Conservation (phyloP, 148 eudicot genomes). For the Spergularia bocconei region DNA sequence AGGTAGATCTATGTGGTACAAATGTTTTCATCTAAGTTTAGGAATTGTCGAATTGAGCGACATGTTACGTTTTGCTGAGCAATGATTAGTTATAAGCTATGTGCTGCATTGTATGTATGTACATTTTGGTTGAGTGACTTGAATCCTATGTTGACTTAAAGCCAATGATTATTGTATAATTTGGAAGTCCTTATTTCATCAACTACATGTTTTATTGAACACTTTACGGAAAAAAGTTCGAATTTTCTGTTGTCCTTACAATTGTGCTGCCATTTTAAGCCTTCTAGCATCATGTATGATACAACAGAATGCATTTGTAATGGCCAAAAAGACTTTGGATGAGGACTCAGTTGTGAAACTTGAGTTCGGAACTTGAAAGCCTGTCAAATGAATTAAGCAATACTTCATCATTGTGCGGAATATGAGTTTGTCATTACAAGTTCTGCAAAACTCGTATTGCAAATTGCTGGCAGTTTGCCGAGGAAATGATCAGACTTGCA, state of each 20-base stretch:
- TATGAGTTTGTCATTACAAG: not conserved
- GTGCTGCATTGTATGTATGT: conserved; percentile 3
- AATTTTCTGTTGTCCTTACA: too few species aligned
- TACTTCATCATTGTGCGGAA: too few species aligned
- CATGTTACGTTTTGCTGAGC: not conserved
- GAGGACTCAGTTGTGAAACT: not conserved
- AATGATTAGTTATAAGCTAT: conserved; percentile 2
- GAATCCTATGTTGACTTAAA: not conserved
- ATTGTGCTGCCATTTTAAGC: too few species aligned
- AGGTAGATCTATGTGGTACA: not conserved
- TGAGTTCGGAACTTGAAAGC: not conserved
- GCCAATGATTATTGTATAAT: not conserved
- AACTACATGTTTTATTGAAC: not conserved
- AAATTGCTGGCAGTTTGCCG: too few species aligned
- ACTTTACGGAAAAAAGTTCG: too few species aligned
- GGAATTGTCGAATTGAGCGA: too few species aligned
- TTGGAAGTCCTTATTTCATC: conserved; percentile 2
- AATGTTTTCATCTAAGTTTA: not conserved
- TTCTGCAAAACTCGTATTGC: too few species aligned
- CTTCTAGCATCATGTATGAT: not conserved
- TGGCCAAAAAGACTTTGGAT: not conserved
- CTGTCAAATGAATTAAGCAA: too few species aligned
- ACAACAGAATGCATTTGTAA: too few species aligned
- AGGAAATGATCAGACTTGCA: too few species aligned
- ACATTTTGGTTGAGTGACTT: not conserved